Evolutionary conservation across 2,329 filamentous ascomycete genomes (phyloP), one percentile per base, ranked within the genome.

Genomic region (Xylariales sp.): DNA sequence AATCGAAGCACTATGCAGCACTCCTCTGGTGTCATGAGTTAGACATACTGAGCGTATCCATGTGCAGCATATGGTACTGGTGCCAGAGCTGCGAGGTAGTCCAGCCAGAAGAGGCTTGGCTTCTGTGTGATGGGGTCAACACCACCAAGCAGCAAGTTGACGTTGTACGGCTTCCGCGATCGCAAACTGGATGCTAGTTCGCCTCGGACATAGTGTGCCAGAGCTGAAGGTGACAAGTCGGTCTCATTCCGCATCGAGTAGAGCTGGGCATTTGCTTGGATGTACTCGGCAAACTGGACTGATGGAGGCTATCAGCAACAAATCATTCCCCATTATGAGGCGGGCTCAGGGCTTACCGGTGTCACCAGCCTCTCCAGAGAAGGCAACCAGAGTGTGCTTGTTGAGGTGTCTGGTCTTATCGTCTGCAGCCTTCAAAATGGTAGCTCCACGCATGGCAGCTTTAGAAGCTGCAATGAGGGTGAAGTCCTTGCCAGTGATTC

Each of bases 221-320:
- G 83, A 27, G 88, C 93, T 24, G 84, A 83, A 8, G 93, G 91
- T 30, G 88, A 88, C 44, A 98, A 81, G 57, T 96, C 88, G 59
- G 85, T 85, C 66, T 89, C 86, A 64, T 97, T 97, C 60, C 94
- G 88, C 90, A 97, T 98, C 51, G 87, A 89, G 72, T 98, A 98
- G 60, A 98, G 85, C 69, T 95, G 88, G 47, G 93, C 83, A 66
- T 98, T 98, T 62, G 91, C 90, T 78, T 97, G 90, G 64, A 98
- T 94, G 71, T 91, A 98, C 71, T 98, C 93, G 63, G 94, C 88
- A 65, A 98, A 98, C 83, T 98, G 91, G 46, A 97, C 90, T 95
- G 60, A 41, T 32, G 11, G 41, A 19, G 23, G 23, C 23, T 8
- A 25, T 25, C 23, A 8, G 23, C 23, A 25, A n/a, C 23, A 25